phyloP scores from a whole-genome alignment of 163 green algal genomes.

The Scenedesmus sp. region DNA sequence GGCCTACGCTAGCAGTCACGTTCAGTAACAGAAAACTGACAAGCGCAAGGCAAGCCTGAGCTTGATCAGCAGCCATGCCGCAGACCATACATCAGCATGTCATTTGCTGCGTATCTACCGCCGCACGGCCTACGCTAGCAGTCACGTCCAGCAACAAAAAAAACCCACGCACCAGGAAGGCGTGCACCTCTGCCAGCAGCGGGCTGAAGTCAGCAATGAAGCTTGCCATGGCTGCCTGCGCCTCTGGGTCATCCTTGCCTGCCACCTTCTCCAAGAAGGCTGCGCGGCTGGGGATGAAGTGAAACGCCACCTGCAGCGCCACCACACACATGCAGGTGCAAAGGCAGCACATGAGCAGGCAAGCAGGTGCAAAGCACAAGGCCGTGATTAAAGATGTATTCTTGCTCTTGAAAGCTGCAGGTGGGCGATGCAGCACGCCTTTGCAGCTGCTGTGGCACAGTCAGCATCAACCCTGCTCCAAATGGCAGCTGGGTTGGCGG shows the following conservation, averaged over 20 bases:
- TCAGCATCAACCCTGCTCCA: neutral
- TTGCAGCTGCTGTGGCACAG: neutral
- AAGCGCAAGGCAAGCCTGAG: neutral
- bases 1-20: too few species aligned
- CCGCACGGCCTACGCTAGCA: neutral
- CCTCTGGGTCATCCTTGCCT: constrained; percentile 13
- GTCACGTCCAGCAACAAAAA: too few species aligned
- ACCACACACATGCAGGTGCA: neutral
- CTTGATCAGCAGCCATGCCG: neutral
- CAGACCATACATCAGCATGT: neutral
- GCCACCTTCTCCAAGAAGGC: constrained; percentile 78
- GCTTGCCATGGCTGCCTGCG: constrained; percentile 57
- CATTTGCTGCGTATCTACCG: neutral
- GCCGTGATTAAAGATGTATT: neutral
- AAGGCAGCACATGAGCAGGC: constrained; percentile 56
- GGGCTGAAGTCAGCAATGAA: constrained; percentile 70
- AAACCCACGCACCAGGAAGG: constrained; percentile 63
- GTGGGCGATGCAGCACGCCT: neutral
- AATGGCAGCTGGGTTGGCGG: too few species aligned
- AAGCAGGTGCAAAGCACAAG: neutral
- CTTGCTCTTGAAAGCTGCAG: neutral
- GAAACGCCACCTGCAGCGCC: constrained; percentile 63
- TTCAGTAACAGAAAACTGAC: neutral
- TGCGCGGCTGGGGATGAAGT: constrained; percentile 71
- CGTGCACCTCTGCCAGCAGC: constrained; percentile 71